Base-by-base conservation (phyloP, 306 rosid species). In the Acacia acuminata region DNA sequence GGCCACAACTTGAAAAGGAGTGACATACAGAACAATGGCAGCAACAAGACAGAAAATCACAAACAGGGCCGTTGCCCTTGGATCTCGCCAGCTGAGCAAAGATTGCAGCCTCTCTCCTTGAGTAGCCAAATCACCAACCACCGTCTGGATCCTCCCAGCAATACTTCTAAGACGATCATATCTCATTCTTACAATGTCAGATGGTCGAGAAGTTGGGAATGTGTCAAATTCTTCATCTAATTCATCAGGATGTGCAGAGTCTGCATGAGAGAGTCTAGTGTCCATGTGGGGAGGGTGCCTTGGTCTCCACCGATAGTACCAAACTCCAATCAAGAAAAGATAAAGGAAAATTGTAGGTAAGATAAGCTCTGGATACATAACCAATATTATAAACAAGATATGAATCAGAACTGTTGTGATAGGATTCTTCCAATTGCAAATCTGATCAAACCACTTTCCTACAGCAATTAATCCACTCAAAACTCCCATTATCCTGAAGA, bases 201-300 rank as follows among this genome's bases (percentile, higher is more conserved):
- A 82, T 38, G 92, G 94, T 42, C 91, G 89, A 1, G 93, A 83
- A 30, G 98, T 90, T 5, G 99, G 99, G 82, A 95, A 95, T 3
- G 99, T 88, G 84, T 95, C 99, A 25, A 95, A 95, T 76, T 95
- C 99, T 84, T 95, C 99, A 19, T 93, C 99, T 0, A 92, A 91
- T 77, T 95, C 99, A 65, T 95, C 99, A 1, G 99, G 96, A 85
- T 95, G 93, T 1, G 92, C 97, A 60, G 91, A 85, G 80, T 95
- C 98, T 0, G 99, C 99, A 0, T 93, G 96, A 2, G 99, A 95
- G 81, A 95, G 96, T 1, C 97, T 91, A 30, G 98, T 95, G 94
- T 95, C 99, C 99, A 95, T 95, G 94, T 95, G 97, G 81, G 99
- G 99, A 81, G 99, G 99, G 78, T 95, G 98, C 85, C 98, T 92